Evolutionary conservation across 768 basidiomycete genomes (phyloP).

Genomic region (Serendipita sp.): DNA sequence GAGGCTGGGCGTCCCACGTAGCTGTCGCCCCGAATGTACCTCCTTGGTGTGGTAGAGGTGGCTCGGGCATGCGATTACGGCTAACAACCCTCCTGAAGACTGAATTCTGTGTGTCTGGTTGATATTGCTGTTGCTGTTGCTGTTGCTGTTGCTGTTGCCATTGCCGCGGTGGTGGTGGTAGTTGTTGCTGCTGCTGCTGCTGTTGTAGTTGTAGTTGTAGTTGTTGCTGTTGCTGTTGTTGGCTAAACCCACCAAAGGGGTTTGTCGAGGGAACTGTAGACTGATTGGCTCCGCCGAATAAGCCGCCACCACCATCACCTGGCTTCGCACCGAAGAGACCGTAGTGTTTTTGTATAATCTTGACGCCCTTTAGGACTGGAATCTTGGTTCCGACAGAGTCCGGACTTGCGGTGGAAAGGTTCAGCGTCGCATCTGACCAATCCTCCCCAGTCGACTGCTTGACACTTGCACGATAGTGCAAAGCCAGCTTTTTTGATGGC

Average conservation of each 20-base stretch:
- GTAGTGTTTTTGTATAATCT: background rate
- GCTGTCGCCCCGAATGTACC: too few species aligned
- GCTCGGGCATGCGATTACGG: too few species aligned
- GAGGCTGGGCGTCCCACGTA: too few species aligned
- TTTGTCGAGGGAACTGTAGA: background rate
- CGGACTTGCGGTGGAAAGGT: conserved; percentile 2
- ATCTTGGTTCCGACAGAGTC: background rate
- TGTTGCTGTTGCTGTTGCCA: too few species aligned
- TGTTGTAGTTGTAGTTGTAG: background rate
- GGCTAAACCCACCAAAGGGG: background rate
- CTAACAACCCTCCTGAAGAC: too few species aligned
- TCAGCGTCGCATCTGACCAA: background rate
- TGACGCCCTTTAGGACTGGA: background rate
- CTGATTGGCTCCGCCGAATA: background rate
- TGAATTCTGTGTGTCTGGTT: too few species aligned
- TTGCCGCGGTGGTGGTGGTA: background rate
- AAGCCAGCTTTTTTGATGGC: background rate
- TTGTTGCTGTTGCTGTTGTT: background rate
- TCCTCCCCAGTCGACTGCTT: background rate
- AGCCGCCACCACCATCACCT: background rate
- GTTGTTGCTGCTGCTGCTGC: background rate
- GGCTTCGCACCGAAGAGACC: too few species aligned
- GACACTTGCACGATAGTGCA: background rate
- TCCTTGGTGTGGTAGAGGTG: too few species aligned
- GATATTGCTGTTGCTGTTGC: too few species aligned